Evolutionary conservation across 129 eudicot genomes (phyloP), one percentile per base, ranked within the genome.

Genomic region (Artemisia tridentata): DNA sequence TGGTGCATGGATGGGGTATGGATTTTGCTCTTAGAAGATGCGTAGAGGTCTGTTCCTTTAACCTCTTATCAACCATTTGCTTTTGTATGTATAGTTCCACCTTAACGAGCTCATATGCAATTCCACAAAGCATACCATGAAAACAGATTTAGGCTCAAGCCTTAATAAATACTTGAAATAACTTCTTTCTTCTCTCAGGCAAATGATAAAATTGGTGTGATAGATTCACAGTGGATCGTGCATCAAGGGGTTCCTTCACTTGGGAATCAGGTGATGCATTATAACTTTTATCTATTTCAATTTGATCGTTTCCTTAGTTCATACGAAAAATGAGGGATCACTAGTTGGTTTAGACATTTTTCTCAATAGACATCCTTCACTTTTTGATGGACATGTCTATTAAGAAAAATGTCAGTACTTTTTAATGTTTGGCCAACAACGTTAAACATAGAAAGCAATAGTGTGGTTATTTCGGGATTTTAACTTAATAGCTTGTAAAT

Each of bases 1-100:
- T 92, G 88, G 95, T 92, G 45, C 98, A 92, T 83, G 98, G 98
- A 79, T 92, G 98, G 98, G 98, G 98, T 58, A 75, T 92, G 75
- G 98, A 92, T 79, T 92, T 92, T 81, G 96, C 98, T 34, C 82
- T 92, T 41, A 78, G 96, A 78, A 92, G 96, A 86, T 92, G 98
- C 59, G 91, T 88, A 25, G 87, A 91, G 87, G 97, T 91, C 16
- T 49, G 72, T 50, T 16, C 19, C 19, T 54, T 17, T 54, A 17
- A 3, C 23, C 23, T 23, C 16, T 23, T 67, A 64, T 41, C 29
- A 38, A 21, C 12, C 19, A 13, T 43, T 38, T 38, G 43, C 43
- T 38, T 38, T 38, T 38, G 9, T 10, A 38, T 38, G 45, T 38
- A 38, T 38, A 5, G 45, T 38, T 38, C 10, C 10, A 38, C 45